Evolutionary conservation across 108 stramenopile genomes (phyloP), one percentile per base, ranked within the genome.

Genomic region (Nitzschia sp.): DNA sequence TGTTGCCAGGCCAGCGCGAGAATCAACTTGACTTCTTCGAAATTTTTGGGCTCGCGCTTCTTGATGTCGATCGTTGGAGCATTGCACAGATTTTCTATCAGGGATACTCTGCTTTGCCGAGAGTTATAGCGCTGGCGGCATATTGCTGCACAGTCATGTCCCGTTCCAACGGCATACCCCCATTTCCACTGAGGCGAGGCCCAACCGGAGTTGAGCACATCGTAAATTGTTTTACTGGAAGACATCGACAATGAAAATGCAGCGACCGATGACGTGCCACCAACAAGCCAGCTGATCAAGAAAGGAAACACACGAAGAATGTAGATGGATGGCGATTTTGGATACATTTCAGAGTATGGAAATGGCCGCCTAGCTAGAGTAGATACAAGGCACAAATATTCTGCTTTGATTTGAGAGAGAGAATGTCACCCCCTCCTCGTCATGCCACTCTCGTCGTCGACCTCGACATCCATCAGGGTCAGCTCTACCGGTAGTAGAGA

Each of bases 1-100:
- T 63, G 41, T 69, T 93, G 91, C 84, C 82, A 90, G 34, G 75
- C 63, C 63, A 93, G 69, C 27, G 69, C 91, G 17, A 90, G 72
- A 35, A 88, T 69, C n/a, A 93, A 69, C 71, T 90, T 93, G 44
- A 93, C 45, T 78, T 93, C 91, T 58, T 93, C 91, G 56, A 88
- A 83, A 48, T 69, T 52, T 55, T 31, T 68, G 3, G 63, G 45
- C 16, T 59, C 67, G 4, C 48, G 48, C 8, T 11, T n/a, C 19
- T 11, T 16, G 19, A 22, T 4, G 33, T 35, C 53, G 4, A 21
- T 66, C 25, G 63, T 56, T 19, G 11, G 63, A 58, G 52, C 45
- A 48, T 64, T 30, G 13, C 34, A 29, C 50, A 93, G 71, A 4
- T 79, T 61, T 16, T 79, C 21, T 6, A 93, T 66, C 53, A 93